Base-by-base conservation (phyloP, 2,329 filamentous ascomycete genomes). In the Macrophomina phaseolina region DNA sequence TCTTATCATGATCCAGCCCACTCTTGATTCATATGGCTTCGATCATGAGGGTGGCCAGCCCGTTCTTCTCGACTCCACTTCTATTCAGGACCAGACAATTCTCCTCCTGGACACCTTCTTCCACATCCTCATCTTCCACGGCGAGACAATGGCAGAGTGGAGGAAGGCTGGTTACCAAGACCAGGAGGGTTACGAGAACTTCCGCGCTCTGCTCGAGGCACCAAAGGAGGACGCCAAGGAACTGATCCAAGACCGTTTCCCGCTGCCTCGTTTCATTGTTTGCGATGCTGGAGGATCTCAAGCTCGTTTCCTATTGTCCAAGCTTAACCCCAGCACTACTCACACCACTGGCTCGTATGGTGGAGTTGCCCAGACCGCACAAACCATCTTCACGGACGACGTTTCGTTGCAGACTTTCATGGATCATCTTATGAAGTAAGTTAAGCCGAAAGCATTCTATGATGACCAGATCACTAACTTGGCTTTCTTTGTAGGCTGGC, bases 371-470 rank as follows among this genome's bases (percentile, higher is more conserved):
- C 92, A 94, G 75, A 94, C 91, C 55, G 94, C 94, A 8, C 95
- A 99, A 81, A 99, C 95, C 5, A 99, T 99, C 74, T 99, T 99
- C 82, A 99, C 95, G 0, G 95, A 99, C 75, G 95, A 99, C 79
- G 95, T 99, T 65, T 97, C 93, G 65, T 83, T 99, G 76, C 94
- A 98, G 81, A 98, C 94, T 1, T 99, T 99, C 78, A 99, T 99
- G 95, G 95, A 99, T 75, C 94, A 98, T 81, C 84, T 99, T 78
- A 99, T 99, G 95, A 99, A 99, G 92, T 67, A 55, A 67, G 65
- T 67, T 16, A 11, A 8, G 12, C 14, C 23, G 9, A 30, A 36
- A 42, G 16, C 38, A 6, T 2, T 14, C 4, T 12, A 9, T 5
- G 28, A 32, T 4, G 7, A 38, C 23, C 28, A 3, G 9, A 18